phyloP scores from a whole-genome alignment of 495 filamentous ascomycete genomes.

The Aspergillus haitiensis region DNA sequence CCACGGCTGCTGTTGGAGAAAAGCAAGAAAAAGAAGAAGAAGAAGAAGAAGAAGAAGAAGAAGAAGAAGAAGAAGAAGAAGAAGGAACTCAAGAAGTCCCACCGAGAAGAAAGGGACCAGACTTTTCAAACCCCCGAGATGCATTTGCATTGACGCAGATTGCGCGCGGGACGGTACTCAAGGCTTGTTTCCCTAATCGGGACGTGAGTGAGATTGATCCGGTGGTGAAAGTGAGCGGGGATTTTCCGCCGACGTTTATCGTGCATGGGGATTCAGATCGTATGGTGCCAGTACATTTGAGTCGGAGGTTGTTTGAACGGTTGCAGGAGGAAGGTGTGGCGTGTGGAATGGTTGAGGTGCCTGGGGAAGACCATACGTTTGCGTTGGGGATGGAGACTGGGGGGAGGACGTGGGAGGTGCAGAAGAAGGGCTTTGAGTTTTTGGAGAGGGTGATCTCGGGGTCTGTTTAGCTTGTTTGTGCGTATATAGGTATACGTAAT shows the following conservation, averaged over 20 bases:
- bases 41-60: too few species aligned
- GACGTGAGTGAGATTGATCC: constrained; percentile 30
- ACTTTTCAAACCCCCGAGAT: constrained; percentile 36
- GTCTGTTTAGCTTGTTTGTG: not conserved
- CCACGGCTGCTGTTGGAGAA: too few species aligned
- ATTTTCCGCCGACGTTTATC: constrained; percentile 37
- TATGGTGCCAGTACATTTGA: constrained; percentile 34
- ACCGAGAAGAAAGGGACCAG: constrained; percentile 27
- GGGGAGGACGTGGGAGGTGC: constrained; percentile 36
- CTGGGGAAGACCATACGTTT: constrained; percentile 40
- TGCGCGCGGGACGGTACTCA: constrained; percentile 31
- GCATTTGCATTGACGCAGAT: constrained; percentile 41
- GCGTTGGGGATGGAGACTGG: constrained; percentile 38
- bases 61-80: too few species aligned
- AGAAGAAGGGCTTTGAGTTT: constrained; percentile 40
- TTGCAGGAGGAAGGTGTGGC: constrained; percentile 26
- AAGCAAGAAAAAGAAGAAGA: too few species aligned
- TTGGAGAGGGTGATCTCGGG: constrained; percentile 30
- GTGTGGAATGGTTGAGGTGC: constrained; percentile 39
- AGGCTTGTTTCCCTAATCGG: constrained; percentile 28
- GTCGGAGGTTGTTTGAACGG: constrained; percentile 23
- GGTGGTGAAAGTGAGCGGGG: constrained; percentile 18
- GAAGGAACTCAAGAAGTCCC: too few species aligned
- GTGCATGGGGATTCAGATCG: constrained; percentile 32
- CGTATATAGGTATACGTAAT: not conserved